phyloP scores from a whole-genome alignment of 2,329 filamentous ascomycete genomes.

The Plenodomus tracheiphilus region DNA sequence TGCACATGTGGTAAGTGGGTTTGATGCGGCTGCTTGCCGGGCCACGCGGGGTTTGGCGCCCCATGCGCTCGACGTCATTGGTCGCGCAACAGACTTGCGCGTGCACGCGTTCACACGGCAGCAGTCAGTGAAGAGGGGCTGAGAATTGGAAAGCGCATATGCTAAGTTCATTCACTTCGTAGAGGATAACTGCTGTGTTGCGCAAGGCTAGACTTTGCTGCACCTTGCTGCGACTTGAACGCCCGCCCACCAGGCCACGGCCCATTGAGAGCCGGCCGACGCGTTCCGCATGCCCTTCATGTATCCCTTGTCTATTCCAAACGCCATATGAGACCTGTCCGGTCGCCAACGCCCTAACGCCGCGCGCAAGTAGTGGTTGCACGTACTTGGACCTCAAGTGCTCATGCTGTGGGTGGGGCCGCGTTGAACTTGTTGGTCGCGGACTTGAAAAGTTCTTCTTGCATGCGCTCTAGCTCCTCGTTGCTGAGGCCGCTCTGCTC shows the following conservation, averaged over 20 bases:
- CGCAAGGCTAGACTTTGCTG: background rate
- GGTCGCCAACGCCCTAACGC: conserved; percentile 28
- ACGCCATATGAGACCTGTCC: conserved; percentile 21
- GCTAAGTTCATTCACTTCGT: too few relatives aligned
- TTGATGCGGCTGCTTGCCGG: conserved; percentile 31
- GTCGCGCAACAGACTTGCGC: conserved; percentile 1
- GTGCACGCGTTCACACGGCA: conserved; percentile 8
- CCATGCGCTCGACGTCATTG: conserved; percentile 26
- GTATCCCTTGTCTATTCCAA: conserved; percentile 24
- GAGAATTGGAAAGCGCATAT: background rate
- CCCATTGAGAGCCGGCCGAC: background rate
- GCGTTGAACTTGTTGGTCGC: conserved; percentile 73
- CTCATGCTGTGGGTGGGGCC: conserved; percentile 36
- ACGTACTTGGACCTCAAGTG: background rate
- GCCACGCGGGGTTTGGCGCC: conserved; percentile 27
- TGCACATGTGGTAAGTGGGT: conserved; percentile 8
- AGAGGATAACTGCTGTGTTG: too few relatives aligned
- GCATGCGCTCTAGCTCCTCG: conserved; percentile 84
- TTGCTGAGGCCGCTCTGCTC: conserved; percentile 90
- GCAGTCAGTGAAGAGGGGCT: background rate
- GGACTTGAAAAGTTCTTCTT: conserved; percentile 87
- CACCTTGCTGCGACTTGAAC: background rate
- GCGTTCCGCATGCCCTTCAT: conserved; percentile 10
- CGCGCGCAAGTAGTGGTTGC: conserved; percentile 10
- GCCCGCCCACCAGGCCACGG: conserved; percentile 1